Evolutionary conservation across 768 basidiomycete species (phyloP).

Genomic region (Leccinum imitatum): DNA sequence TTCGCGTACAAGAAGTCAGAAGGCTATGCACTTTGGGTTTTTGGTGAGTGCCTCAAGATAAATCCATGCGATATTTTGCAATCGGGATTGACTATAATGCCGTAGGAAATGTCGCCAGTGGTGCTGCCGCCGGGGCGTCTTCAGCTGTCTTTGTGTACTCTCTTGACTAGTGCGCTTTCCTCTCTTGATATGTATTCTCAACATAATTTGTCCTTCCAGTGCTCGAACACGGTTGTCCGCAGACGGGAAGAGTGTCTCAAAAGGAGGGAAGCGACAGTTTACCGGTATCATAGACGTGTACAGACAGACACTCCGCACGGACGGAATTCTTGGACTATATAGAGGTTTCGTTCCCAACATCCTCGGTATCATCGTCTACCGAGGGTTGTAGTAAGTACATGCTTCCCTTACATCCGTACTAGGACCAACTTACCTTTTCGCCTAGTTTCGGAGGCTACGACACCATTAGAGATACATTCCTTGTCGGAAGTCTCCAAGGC

Average conservation of each 20-base stretch:
- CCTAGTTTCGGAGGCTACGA: constrained; percentile 45
- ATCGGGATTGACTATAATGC: neutral
- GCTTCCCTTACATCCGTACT: neutral
- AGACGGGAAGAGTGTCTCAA: constrained; percentile 36
- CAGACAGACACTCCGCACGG: constrained; percentile 40
- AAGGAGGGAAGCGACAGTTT: constrained; percentile 43
- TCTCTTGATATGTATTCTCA: neutral
- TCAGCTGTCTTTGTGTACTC: constrained; percentile 46
- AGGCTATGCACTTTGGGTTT: constrained; percentile 38
- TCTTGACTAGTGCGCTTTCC: constrained; percentile 39
- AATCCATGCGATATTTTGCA: neutral
- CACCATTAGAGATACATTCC: constrained; percentile 37
- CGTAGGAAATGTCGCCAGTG: constrained; percentile 41
- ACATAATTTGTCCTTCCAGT: constrained; percentile 15
- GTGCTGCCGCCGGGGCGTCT: constrained; percentile 44
- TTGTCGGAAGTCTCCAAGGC: constrained; percentile 38
- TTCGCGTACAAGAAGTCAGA: constrained; percentile 39
- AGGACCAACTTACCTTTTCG: neutral
- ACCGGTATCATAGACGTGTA: constrained; percentile 43
- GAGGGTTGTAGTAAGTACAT: constrained; percentile 42
- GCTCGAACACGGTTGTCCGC: constrained; percentile 43
- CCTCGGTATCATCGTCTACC: constrained; percentile 42
- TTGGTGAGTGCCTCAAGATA: constrained; percentile 21
- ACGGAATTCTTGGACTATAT: constrained; percentile 42
- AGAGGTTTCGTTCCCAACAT: constrained; percentile 44